Conservation (phyloP, 306 rosid species). For the Cucumis sativus region Cucumber_9930_V3 NC_026656.2:18556501-18557000, state of each 20-base stretch:
- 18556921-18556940: slow-evolving; percentile 83
- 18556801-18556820: slow-evolving; percentile 96
- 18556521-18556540: neutral
- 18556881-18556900: slow-evolving; percentile 11
- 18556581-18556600: slow-evolving; percentile 62
- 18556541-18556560: neutral
- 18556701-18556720: slow-evolving; percentile 71
- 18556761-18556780: slow-evolving; percentile 40
- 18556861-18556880: neutral
- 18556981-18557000: slow-evolving; percentile 86
- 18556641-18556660: slow-evolving; percentile 99
- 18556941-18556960: slow-evolving; percentile 79
- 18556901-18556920: slow-evolving; percentile 41
- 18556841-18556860: slow-evolving; percentile 17
- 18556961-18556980: slow-evolving; percentile 95
- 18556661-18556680: slow-evolving; percentile 94
- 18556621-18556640: slow-evolving; percentile 95
- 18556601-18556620: slow-evolving; percentile 96
- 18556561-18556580: slow-evolving; percentile 6
- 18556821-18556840: slow-evolving; percentile 98
- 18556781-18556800: slow-evolving; percentile 77
- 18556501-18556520: slow-evolving; percentile 5
- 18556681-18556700: slow-evolving; percentile 67
- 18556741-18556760: slow-evolving; percentile 48
- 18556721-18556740: slow-evolving; percentile 74